Base-by-base conservation (phyloP, 495 filamentous ascomycete species). In the Aspergillus saccharolyticus region DNA sequence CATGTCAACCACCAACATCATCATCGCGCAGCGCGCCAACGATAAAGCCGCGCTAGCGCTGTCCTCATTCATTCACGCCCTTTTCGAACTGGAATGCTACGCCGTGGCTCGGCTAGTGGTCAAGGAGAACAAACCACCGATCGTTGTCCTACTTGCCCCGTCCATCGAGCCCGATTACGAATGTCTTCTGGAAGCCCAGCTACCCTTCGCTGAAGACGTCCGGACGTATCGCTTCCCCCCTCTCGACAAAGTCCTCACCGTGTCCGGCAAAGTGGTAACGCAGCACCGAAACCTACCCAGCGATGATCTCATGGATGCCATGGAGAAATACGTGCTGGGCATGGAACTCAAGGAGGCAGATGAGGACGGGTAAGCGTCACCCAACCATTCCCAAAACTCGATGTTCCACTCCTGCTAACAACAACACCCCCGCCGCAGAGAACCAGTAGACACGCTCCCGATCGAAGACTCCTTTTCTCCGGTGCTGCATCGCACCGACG, bases 151-250 rank as follows among this genome's bases (percentile, higher is more conserved):
- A 10, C 84, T 99, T 43, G 89, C 89, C 1, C 95, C 85, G 1
- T 84, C 78, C 3, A 88, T 96, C 51, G 90, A 95, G 60, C 76
- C 82, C 17, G 87, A 93, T 44, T 88, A 88, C 59, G 95, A 97
- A 69, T 91, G 89, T 62, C 79, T 99, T 15, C 82, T 96, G 58
- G 95, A 98, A 69, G 81, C 92, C 4, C 91, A 95, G 55, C 80
- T 98, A n/a, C 94, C 94, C 4, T 97, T 96, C 64, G 83, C 88
- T 2, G 95, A 99, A 73, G 95, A 99, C 68, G 77, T 96, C 22
- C 83, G 95, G 51, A 80, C 81, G 43, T 97, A 96, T 68, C 85
- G 82, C 56, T 99, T 99, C 56, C 90, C 95, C 3, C 90, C 93
- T 1, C 76, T 99, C 15, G 92, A 95, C 67, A 87, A 83, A 61